Percentiles rank a stretch among this genome's conserved stretches.
These are phyloP conservation scores for Heliamphora exappendiculata DNA, from an alignment of 148 eudicot species.

Conservation along the genomic window DNA sequence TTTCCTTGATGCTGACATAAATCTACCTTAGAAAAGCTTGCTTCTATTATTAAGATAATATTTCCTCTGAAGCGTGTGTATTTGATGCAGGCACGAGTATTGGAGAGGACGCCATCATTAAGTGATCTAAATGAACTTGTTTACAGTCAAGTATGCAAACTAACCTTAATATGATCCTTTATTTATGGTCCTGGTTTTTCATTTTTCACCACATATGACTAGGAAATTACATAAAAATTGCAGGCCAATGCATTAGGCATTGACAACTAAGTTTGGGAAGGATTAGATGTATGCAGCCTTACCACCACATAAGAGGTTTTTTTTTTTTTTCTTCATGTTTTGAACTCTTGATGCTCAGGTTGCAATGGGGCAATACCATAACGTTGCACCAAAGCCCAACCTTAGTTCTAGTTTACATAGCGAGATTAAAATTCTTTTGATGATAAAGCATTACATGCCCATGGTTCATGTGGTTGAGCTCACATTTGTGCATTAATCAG, in stretches of 20 bases:
- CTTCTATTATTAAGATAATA: neutral
- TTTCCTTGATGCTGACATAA: neutral
- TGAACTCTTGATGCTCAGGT: too few species aligned
- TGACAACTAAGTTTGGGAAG: neutral
- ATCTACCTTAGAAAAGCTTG: neutral
- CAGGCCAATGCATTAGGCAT: neutral
- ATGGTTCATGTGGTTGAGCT: neutral
- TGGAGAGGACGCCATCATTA: constrained; percentile 87
- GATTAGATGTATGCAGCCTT: neutral
- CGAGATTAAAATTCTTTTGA: neutral
- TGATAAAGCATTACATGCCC: neutral
- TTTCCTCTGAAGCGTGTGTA: constrained; percentile 1
- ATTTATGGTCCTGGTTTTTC: neutral
- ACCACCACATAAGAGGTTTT: neutral
- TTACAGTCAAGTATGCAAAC: constrained; percentile 68
- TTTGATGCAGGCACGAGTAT: constrained; percentile 58
- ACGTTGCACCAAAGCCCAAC: too few species aligned
- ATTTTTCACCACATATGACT: neutral
- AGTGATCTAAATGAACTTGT: constrained; percentile 87
- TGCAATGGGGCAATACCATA: too few species aligned
- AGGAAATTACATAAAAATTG: neutral
- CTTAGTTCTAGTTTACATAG: too few species aligned
- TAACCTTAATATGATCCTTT: neutral
- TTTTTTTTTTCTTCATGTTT: too few species aligned
- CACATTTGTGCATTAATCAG: neutral